Conservation (phyloP, 2,329 filamentous ascomycete species). For the Colletotrichum agaves region DNA sequence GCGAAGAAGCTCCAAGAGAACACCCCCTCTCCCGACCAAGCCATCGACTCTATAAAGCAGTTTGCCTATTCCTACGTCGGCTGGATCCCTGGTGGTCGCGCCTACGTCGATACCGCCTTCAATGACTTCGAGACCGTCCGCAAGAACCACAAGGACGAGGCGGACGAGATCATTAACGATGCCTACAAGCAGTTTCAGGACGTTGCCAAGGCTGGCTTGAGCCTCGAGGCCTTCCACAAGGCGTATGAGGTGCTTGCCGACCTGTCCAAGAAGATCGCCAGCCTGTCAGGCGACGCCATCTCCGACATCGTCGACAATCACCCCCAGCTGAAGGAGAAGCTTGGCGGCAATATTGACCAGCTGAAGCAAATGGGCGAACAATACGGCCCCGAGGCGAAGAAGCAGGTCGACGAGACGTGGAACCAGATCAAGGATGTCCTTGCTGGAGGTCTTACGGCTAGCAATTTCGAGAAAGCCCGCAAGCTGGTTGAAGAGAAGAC, state of each 20-base stretch:
- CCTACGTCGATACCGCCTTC: conserved; percentile 76
- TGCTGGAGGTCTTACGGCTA: conserved; percentile 67
- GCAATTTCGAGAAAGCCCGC: conserved; percentile 64
- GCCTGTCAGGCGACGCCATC: conserved; percentile 70
- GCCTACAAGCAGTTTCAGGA: conserved; percentile 75
- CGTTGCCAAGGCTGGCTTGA: conserved; percentile 68
- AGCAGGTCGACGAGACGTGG: conserved; percentile 79
- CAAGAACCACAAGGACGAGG: conserved; percentile 74
- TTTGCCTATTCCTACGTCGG: conserved; percentile 75
- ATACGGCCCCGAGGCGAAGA: conserved; percentile 80
- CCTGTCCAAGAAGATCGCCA: conserved; percentile 67
- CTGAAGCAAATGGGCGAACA: conserved; percentile 76
- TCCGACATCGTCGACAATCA: conserved; percentile 78
- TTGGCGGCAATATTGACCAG: conserved; percentile 74
- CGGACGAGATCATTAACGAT: conserved; percentile 74
- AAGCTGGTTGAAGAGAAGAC: conserved; percentile 76
- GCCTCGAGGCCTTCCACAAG: conserved; percentile 69
- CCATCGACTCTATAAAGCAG: conserved; percentile 71
- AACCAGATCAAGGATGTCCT: conserved; percentile 72
- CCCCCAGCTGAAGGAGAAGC: conserved; percentile 76
- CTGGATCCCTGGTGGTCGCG: conserved; percentile 76
- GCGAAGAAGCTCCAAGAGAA: conserved; percentile 69
- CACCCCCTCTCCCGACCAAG: conserved; percentile 74
- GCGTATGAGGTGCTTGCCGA: conserved; percentile 72
- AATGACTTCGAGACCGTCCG: conserved; percentile 76